Conservation (phyloP, 441 rosid species). For the Pelargonium cotyledonis region DNA sequence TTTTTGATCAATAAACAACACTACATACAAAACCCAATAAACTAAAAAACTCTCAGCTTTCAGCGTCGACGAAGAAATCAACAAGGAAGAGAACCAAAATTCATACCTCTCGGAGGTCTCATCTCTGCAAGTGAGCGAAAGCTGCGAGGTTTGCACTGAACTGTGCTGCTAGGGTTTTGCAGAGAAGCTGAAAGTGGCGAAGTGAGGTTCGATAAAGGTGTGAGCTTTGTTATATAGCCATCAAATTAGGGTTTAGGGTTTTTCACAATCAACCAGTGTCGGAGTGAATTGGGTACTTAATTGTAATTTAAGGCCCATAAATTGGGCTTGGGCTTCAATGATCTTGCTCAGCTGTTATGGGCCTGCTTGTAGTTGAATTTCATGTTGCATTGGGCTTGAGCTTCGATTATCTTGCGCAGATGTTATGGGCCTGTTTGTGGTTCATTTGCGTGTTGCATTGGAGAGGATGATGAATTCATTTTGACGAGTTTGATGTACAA, state of each 20-base stretch:
- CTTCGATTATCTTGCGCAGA: too few relatives aligned
- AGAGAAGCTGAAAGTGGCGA: neutral
- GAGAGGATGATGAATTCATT: too few relatives aligned
- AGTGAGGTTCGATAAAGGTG: neutral
- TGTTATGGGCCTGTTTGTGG: too few relatives aligned
- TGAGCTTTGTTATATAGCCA: neutral
- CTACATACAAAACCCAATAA: neutral
- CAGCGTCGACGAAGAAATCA: neutral
- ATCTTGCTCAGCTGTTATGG: too few relatives aligned
- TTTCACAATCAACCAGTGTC: neutral
- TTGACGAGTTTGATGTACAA: too few relatives aligned
- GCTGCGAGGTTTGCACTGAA: neutral
- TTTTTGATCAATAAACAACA: neutral
- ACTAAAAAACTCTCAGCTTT: neutral
- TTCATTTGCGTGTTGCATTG: too few relatives aligned
- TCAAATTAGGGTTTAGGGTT: slow-evolving; percentile 5
- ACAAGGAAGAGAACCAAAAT: neutral
- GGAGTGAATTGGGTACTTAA: too few relatives aligned
- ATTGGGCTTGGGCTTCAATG: too few relatives aligned
- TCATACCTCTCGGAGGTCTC: slow-evolving; percentile 4
- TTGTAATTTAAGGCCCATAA: too few relatives aligned
- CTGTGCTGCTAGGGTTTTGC: slow-evolving; percentile 5
- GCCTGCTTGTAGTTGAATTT: too few relatives aligned
- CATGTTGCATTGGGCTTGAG: too few relatives aligned
- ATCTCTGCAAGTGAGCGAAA: neutral